Conservation (phyloP, 306 rosid species). For the Quercus bicolor region DNA sequence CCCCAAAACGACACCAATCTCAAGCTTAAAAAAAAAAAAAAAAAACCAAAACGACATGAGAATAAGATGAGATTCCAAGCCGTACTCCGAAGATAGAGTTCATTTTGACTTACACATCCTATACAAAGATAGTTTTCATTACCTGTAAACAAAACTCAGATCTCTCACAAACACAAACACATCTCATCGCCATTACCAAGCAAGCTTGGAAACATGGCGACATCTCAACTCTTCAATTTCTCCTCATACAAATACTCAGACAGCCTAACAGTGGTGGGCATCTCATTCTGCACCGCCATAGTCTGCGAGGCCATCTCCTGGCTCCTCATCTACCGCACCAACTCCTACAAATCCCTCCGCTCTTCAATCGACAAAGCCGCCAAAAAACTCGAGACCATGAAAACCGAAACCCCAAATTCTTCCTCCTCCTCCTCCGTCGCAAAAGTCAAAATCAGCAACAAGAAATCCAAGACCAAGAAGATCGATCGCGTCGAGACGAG, state of each 20-base stretch:
- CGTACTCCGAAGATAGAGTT: too few species aligned
- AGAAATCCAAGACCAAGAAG: constrained; percentile 91
- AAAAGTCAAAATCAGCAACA: constrained; percentile 42
- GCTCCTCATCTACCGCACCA: constrained; percentile 91
- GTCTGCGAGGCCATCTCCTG: constrained; percentile 96
- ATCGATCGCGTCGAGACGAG: constrained; percentile 97
- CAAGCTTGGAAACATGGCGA: constrained; percentile 34
- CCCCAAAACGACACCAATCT: too few species aligned
- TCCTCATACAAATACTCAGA: constrained; percentile 75
- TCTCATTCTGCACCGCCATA: constrained; percentile 89
- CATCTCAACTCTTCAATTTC: constrained; percentile 36
- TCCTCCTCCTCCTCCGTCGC: constrained; percentile 15
- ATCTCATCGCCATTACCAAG: constrained; percentile 36
- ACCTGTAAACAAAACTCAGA: constrained; percentile 9
- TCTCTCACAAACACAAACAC: neutral
- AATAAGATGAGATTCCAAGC: too few species aligned
- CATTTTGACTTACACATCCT: too few species aligned
- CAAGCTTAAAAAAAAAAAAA: too few species aligned
- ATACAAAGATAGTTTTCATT: neutral
- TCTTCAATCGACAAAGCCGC: constrained; percentile 95
- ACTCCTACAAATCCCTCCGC: constrained; percentile 90
- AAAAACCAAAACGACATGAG: too few species aligned
- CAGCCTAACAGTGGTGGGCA: constrained; percentile 79
- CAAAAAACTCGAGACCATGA: constrained; percentile 98
- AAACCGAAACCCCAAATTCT: constrained; percentile 50